Conservation (phyloP, 2,329 filamentous ascomycete species). For the Penicillium sp. region DNA sequence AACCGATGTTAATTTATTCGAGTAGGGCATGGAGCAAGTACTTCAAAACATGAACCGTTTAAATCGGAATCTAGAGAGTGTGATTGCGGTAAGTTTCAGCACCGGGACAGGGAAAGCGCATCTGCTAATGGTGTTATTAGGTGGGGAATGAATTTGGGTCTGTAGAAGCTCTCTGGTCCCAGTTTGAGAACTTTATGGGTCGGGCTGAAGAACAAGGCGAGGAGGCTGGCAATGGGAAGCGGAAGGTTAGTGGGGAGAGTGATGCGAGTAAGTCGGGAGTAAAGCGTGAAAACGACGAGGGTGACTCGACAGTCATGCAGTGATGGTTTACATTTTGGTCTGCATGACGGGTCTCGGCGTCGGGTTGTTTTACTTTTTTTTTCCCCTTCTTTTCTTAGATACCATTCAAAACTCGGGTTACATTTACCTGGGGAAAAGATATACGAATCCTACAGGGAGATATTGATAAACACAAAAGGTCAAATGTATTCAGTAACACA, state of each 20-base stretch:
- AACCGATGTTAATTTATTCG: background rate
- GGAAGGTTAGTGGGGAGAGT: slow-evolving; percentile 28
- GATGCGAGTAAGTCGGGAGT: slow-evolving; percentile 23
- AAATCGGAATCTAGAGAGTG: slow-evolving; percentile 86
- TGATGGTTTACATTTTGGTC: slow-evolving; percentile 5
- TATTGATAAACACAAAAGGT: slow-evolving; percentile 15
- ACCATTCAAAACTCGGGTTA: slow-evolving; percentile 9
- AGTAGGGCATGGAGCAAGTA: slow-evolving; percentile 74
- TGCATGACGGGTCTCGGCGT: slow-evolving; percentile 7
- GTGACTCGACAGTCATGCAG: slow-evolving; percentile 12
- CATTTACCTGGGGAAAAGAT: background rate
- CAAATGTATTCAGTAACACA: slow-evolving; percentile 24
- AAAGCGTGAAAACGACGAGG: slow-evolving; percentile 17
- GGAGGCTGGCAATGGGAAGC: slow-evolving; percentile 31
- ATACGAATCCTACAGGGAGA: background rate
- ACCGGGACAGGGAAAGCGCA: background rate
- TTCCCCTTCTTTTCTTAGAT: slow-evolving; percentile 9
- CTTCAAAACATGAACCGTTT: slow-evolving; percentile 95
- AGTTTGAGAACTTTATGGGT: slow-evolving; percentile 95
- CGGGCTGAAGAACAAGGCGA: slow-evolving; percentile 55
- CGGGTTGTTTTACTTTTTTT: slow-evolving; percentile 1
- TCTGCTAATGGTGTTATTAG: slow-evolving; percentile 41
- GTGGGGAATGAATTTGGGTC: slow-evolving; percentile 97
- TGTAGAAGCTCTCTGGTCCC: slow-evolving; percentile 94
- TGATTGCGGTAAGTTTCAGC: slow-evolving; percentile 68